Percentiles rank a stretch among this genome's conserved stretches.
Conservation (phyloP, 305 asterid species). For the Vinca major region DNA sequence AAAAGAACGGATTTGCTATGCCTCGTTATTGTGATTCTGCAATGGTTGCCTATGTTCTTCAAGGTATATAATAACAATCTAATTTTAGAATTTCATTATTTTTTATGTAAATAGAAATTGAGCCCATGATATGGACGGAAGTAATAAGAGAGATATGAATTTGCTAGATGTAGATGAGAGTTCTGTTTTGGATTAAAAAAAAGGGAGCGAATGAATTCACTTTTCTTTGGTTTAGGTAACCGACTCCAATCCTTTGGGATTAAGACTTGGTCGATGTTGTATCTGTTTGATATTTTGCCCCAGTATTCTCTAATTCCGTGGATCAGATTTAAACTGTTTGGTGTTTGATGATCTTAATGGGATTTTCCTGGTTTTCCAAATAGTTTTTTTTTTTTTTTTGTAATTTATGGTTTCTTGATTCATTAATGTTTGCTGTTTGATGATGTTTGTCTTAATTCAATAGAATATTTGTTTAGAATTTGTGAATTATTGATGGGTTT, state of each 20-base stretch:
- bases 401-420: no score
- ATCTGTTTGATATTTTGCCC: not conserved
- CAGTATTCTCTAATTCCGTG: not conserved
- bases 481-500: not conserved
- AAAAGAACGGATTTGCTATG: constrained; percentile 61
- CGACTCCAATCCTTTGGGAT: no score
- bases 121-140: no score
- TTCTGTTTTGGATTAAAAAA: no score
- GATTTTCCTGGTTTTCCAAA: no score
- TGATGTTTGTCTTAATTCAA: not conserved
- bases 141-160: no score
- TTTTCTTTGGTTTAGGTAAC: no score
- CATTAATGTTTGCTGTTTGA: not conserved
- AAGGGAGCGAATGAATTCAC: no score
- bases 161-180: no score
- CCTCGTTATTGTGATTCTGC: constrained; percentile 86
- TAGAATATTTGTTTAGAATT: not conserved
- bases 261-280: no score
- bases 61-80: constrained; percentile 29
- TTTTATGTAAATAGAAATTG: not conserved
- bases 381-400: no score
- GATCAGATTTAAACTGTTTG: not conserved
- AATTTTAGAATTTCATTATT: not conserved
- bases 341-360: not conserved
- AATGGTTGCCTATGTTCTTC: constrained; percentile 84